Evolutionary conservation across 1,284 basidiomycete genomes (phyloP), one percentile per base, ranked within the genome.

Genomic region (Papiliotrema terrestris): DNA sequence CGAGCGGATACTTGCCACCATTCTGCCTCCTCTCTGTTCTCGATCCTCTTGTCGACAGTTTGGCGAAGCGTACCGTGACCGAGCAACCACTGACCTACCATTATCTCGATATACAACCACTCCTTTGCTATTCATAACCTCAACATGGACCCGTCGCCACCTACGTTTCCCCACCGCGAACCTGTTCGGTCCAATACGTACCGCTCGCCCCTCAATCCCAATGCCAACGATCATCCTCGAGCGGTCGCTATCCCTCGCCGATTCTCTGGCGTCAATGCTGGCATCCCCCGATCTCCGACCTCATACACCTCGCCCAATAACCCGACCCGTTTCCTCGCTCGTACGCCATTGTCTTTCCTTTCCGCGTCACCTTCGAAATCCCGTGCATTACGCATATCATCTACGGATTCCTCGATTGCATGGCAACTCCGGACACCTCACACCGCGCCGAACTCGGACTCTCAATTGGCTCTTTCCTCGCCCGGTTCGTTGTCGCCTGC

Each of bases 321-420:
- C 23, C 54, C 61, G 6, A 43, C 58, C 17, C 61, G 59, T 3
- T 61, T 58, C 47, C 54, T 60, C 5, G 58, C 60, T 58, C 68
- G 66, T 17, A 61, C 68, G 8, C 68, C 68, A 32, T 32, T 32
- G 11, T 2, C 57, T 65, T 2, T 47, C 66, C 35, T 66, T 59
- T 49, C 56, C 67, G 4, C 52, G 63, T 11, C 55, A 56, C 39
- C 65, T 61, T 8, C 61, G 57, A 13, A 54, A 59, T 19, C 13
- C 26, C 29, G 22, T 36, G 19, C 29, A 49, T 8, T 36, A 29
- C 29, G 22, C 22, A 22, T 58, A 47, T 17, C 48, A 6, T 6
- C 32, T 15, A 35, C 29, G n/a, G 19, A 15, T 15, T 61, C 56
- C 11, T 58, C 58, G 5, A 25, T 51, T 17, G 51, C 44, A 44